Base-by-base conservation (phyloP, 805 yeast genomes). In the Pichia heedii region DNA sequence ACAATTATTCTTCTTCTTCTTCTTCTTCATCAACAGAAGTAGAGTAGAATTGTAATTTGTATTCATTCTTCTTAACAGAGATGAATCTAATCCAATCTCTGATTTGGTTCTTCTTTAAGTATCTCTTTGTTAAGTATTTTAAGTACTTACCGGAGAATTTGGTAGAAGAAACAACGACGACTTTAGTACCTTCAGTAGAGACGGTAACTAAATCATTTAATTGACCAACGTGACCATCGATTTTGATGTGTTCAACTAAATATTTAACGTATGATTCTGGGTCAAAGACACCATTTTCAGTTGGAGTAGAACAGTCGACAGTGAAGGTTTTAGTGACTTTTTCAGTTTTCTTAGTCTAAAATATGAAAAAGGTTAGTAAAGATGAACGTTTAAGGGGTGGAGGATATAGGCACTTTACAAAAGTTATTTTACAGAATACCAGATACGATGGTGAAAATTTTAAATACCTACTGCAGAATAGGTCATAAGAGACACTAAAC, bases 41-140 rank as follows among this genome's bases (percentile, higher is more conserved):
- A 73, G 94, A 87, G 96, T 86, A 93, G 96, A 90, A 90, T 74
- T 93, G 89, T 78, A 90, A 81, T 73, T 84, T 84, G 86, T 93
- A 93, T 72, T 79, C 81, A 83, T 89, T 86, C 74, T 85, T 84
- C 78, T 88, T 84, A 67, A 84, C 81, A 57, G 97, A 85, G 59
- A 90, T 96, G 67, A 90, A 89, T 81, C 97, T 93, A 75, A 90
- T 89, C 97, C 97, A 90, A 80, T 93, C 97, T 81, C 97, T 88
- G 79, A 90, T 85, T 77, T 86, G 95, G 90, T 89, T 87, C 86
- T 93, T 93, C 95, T 90, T 94, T 76, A 93, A 86, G 93, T 86
- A 93, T 81, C 95, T 90, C 88, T 93, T 94, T 67, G 97, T 86
- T 70, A 93, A 79, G 94, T 93, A 93, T 81, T 94, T 93, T 72